These are phyloP conservation scores for Ceratobasidium papillatum DNA, from an alignment of 1,284 basidiomycete species.

Conservation along the genomic window DNA sequence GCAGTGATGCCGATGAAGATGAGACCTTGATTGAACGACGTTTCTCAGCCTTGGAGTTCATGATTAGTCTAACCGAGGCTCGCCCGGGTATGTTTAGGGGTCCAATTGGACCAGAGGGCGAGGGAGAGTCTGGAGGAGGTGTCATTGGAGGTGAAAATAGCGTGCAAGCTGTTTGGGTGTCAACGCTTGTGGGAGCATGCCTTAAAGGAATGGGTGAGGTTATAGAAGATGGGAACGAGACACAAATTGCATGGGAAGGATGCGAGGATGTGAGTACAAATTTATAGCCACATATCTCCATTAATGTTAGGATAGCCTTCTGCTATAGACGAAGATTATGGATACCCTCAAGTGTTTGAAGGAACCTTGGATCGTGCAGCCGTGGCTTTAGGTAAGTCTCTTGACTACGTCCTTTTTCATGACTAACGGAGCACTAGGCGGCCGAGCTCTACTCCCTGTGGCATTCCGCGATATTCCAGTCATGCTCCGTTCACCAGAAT, in stretches of 20 bases:
- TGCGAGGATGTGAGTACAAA: slow-evolving; percentile 62
- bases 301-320: slow-evolving; percentile 59
- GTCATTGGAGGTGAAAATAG: slow-evolving; percentile 28
- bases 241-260: slow-evolving; percentile 69
- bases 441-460: slow-evolving; percentile 72
- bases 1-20: slow-evolving; percentile 39
- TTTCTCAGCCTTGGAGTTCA: slow-evolving; percentile 74
- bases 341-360: slow-evolving; percentile 77
- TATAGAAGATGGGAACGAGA: slow-evolving; percentile 62
- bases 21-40: slow-evolving; percentile 58
- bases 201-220: slow-evolving; percentile 83
- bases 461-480: slow-evolving; percentile 81
- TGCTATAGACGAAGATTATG: slow-evolving; percentile 74
- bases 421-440: slow-evolving; percentile 49
- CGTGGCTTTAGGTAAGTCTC: slow-evolving; percentile 65
- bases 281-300: slow-evolving; percentile 47
- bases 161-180: slow-evolving; percentile 61
- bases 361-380: slow-evolving; percentile 80
- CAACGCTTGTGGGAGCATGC: slow-evolving; percentile 72
- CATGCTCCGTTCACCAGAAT: slow-evolving; percentile 80
- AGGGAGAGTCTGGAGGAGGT: slow-evolving; percentile 9
- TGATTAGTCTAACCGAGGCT: slow-evolving; percentile 77
- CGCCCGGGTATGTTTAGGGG: slow-evolving; percentile 70
- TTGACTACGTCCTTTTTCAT: neutral
- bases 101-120: slow-evolving; percentile 56